Evolutionary conservation across 257 asterid species (phyloP).

Genomic region (Solanum ossicruentum): DNA sequence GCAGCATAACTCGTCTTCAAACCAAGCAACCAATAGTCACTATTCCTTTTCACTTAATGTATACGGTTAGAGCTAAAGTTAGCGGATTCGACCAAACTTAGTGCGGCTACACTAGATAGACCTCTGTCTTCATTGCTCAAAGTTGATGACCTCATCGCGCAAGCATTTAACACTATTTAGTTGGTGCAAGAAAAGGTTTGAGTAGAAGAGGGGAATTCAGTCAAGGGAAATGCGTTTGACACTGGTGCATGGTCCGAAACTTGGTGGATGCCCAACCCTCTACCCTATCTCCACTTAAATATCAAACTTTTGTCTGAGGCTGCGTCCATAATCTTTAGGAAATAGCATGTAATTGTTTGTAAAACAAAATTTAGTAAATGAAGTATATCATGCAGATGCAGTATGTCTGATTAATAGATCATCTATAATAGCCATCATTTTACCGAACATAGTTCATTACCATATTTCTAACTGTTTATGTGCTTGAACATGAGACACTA

Average conservation of each 20-base stretch:
- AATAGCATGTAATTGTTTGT: background rate
- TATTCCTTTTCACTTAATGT: background rate
- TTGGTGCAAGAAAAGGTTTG: background rate
- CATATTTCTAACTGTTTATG: background rate
- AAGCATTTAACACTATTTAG: background rate
- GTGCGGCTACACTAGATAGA: background rate
- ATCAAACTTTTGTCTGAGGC: background rate
- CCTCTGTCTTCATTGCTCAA: background rate
- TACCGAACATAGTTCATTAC: background rate
- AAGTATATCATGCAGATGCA: background rate
- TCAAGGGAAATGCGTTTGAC: background rate
- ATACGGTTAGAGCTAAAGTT: background rate
- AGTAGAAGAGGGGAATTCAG: background rate
- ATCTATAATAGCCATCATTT: background rate
- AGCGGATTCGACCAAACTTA: background rate
- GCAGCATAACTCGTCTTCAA: too few species aligned
- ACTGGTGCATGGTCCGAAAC: background rate
- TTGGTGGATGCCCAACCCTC: background rate
- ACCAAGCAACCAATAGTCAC: background rate
- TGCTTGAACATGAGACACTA: background rate
- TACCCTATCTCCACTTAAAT: background rate
- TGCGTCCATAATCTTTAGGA: background rate
- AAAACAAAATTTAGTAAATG: background rate
- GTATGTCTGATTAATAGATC: background rate
- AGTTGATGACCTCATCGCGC: background rate